Evolutionary conservation across 331 rosid genomes (phyloP).

Genomic region (Acacia pycnantha): DNA sequence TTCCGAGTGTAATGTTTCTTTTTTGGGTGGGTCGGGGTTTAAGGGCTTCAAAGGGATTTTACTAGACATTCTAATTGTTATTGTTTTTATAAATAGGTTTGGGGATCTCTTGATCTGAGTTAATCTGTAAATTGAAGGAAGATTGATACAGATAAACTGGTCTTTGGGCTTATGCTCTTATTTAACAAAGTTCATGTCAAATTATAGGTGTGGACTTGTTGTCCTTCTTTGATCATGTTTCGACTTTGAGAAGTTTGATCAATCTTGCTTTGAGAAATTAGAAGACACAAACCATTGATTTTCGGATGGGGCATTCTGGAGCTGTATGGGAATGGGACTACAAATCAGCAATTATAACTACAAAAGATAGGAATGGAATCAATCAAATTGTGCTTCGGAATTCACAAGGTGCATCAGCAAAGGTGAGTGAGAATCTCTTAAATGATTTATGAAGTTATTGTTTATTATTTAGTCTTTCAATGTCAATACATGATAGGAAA

Average conservation of each 20-base stretch:
- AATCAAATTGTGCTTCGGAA: slow-evolving; percentile 69
- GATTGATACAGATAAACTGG: slow-evolving; percentile 27
- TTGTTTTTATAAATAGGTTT: background rate
- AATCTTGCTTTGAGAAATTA: slow-evolving; percentile 20
- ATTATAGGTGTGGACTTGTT: slow-evolving; percentile 24
- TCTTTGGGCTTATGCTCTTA: slow-evolving; percentile 20
- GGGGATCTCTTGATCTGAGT: slow-evolving; percentile 49
- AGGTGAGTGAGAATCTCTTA: slow-evolving; percentile 66
- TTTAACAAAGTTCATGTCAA: slow-evolving; percentile 22
- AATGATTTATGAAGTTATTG: slow-evolving; percentile 1
- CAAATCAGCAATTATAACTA: slow-evolving; percentile 67
- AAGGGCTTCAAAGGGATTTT: slow-evolving; percentile 30
- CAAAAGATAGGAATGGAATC: slow-evolving; percentile 81
- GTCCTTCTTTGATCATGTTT: slow-evolving; percentile 13
- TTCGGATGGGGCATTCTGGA: slow-evolving; percentile 80
- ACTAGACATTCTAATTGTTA: slow-evolving; percentile 31
- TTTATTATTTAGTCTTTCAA: background rate
- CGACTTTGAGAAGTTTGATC: slow-evolving; percentile 23
- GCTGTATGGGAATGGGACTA: slow-evolving; percentile 58
- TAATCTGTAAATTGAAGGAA: slow-evolving; percentile 23
- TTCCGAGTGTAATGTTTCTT: slow-evolving; percentile 34
- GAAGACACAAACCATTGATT: slow-evolving; percentile 17
- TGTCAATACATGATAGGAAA: too few relatives aligned
- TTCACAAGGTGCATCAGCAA: slow-evolving; percentile 72
- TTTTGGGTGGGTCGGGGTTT: slow-evolving; percentile 16